A percentile compares a stretch with the other conserved stretches of the same genome.
Conservation (phyloP, 2,329 filamentous ascomycete species). For the Ophiosphaerella herpotricha region DNA sequence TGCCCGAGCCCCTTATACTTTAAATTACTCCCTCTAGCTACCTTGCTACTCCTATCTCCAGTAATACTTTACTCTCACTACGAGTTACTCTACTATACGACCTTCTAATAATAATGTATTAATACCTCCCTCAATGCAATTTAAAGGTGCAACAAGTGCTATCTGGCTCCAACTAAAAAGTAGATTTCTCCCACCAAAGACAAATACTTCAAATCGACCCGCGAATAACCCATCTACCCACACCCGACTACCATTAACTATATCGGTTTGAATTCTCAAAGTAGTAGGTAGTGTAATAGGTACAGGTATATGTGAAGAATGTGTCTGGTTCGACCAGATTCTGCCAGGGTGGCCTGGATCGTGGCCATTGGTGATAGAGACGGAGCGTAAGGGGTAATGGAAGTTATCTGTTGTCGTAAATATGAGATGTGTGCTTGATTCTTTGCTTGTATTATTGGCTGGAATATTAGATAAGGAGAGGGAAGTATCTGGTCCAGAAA, state of each 20-base stretch:
- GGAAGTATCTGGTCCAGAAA: conserved; percentile 51
- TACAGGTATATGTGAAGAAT: conserved; percentile 52
- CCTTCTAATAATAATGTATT: conserved; percentile 13
- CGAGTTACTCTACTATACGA: not conserved
- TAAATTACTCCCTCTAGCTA: no score
- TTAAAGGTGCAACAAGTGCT: conserved; percentile 59
- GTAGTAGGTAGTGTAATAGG: conserved; percentile 38
- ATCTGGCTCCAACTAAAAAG: conserved; percentile 62
- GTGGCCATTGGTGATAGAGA: conserved; percentile 50
- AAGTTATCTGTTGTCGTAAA: conserved; percentile 49
- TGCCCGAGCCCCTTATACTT: no score
- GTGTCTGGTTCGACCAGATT: conserved; percentile 57
- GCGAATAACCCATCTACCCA: conserved; percentile 54
- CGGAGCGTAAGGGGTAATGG: conserved; percentile 56
- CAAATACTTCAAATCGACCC: conserved; percentile 60
- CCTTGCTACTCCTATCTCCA: not conserved
- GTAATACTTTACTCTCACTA: not conserved
- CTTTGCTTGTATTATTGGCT: conserved; percentile 10
- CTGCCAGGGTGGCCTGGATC: conserved; percentile 56
- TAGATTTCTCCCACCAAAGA: conserved; percentile 58
- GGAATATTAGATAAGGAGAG: conserved; percentile 41
- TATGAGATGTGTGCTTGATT: conserved; percentile 36
- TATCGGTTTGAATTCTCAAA: conserved; percentile 53
- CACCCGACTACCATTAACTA: conserved; percentile 53
- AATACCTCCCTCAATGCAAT: conserved; percentile 39